Evolutionary conservation across 2,329 filamentous ascomycete genomes (phyloP), one percentile per base, ranked within the genome.

Genomic region (Calonectria crousiana): DNA sequence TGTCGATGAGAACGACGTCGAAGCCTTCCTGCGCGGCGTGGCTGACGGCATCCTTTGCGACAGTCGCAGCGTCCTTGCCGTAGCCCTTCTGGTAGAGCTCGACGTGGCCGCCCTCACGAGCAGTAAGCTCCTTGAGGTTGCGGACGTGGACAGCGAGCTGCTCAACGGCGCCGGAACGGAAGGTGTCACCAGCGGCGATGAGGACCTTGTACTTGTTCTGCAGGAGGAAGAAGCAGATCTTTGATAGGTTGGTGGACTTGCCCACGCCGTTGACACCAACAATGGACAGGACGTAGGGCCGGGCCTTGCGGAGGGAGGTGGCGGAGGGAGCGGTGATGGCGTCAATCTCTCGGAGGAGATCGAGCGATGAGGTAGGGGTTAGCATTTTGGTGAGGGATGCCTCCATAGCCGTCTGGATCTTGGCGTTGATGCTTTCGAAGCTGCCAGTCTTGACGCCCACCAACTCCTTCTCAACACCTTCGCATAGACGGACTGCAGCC

Each of bases 201-300:
- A 99, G 90, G 20, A 99, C 95, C 82, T 94, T 94, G 88, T 98
- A 97, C 84, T 97, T 96, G 88, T 99, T 99, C 85, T 99, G 96
- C 38, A 99, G 89, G 47, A 99, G 89, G 87, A 99, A 99, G 87
- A 97, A 99, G 85, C 96, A 98, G 78, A 99, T 98, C 86, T 99
- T 99, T 84, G 95, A 96, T 47, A 99, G 89, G 83, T 98, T 98
- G 67, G 97, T 99, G 20, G 96, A 98, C 87, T 99, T 99, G 82
- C 97, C 97, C 47, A 99, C 97, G 69, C 97, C 97, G 84, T 99
- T 99, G 83, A 99, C 97, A 75, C 97, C 97, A 53, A 99, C 97
- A 75, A 99, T 98, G 72, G 95, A 98, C 83, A 99, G 97, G 81
- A 98, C 96, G 83, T 98, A 99, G 53, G 97, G 97, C 5, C 97